phyloP scores from a whole-genome alignment of 192 early-diverging fungal genomes.

The Backusella luteola region DNA sequence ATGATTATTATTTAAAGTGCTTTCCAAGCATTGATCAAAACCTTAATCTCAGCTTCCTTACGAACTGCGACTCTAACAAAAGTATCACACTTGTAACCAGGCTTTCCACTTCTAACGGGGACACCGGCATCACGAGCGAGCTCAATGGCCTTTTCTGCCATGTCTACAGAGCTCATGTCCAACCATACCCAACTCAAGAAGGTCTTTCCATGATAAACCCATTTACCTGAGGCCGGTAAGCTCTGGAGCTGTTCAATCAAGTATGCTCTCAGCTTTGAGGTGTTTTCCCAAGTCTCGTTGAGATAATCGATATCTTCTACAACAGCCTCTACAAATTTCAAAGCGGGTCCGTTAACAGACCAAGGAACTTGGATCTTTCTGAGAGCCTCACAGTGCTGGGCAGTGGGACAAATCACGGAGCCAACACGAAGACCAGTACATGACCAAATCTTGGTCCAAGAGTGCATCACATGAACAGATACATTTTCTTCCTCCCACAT shows the following conservation, averaged over 20 bases:
- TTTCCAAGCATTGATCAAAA: conserved; percentile 73
- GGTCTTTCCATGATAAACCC: conserved; percentile 69
- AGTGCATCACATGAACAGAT: conserved; percentile 86
- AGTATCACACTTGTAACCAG: conserved; percentile 72
- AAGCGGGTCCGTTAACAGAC: conserved; percentile 87
- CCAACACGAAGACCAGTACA: conserved; percentile 89
- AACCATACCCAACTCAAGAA: conserved; percentile 92
- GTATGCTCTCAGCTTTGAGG: conserved; percentile 63
- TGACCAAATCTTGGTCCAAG: conserved; percentile 94
- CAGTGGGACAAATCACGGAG: conserved; percentile 85
- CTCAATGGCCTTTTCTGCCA: conserved; percentile 63
- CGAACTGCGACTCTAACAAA: conserved; percentile 79
- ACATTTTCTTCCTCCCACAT: conserved; percentile 64
- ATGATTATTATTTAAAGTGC: conserved; percentile 18
- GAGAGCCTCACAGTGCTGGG: conserved; percentile 64
- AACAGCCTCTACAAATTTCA: conserved; percentile 81
- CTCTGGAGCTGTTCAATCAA: conserved; percentile 41
- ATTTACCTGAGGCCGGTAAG: conserved; percentile 33
- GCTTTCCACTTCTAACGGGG: conserved; percentile 77
- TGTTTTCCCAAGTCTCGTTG: conserved; percentile 77
- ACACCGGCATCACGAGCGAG: conserved; percentile 76
- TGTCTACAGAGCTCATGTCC: conserved; percentile 57
- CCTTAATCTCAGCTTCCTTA: conserved; percentile 63
- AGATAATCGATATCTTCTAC: conserved; percentile 69
- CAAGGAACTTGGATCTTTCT: conserved; percentile 87